Evolutionary conservation across 805 yeast genomes (phyloP).

Genomic region (Candida ponderosae): DNA sequence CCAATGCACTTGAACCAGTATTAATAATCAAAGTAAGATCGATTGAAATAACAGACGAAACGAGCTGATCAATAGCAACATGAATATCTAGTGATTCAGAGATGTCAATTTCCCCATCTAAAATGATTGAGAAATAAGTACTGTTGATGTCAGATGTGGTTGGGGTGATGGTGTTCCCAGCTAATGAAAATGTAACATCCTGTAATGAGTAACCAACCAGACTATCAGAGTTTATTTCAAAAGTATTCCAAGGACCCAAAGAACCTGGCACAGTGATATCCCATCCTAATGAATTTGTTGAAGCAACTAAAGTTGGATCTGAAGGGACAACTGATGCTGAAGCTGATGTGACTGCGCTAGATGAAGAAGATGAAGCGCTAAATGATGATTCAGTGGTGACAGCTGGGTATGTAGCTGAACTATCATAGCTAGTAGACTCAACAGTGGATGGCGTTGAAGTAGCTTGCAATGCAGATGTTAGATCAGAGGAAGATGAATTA

Average conservation of each 20-base stretch:
- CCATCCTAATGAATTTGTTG: slow-evolving; percentile 2
- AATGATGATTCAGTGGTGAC: neutral
- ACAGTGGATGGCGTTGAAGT: no score
- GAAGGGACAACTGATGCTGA: neutral
- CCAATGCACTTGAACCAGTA: neutral
- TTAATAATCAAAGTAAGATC: neutral
- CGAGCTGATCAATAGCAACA: neutral
- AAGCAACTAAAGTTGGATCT: slow-evolving; percentile 1
- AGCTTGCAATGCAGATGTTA: no score
- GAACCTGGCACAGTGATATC: slow-evolving; percentile 1
- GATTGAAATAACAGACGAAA: neutral
- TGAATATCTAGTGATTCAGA: neutral
- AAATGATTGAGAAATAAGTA: neutral
- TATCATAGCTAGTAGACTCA: neutral
- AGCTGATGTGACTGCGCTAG: neutral
- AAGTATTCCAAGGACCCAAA: neutral
- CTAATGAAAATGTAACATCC: neutral
- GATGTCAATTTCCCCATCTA: neutral
- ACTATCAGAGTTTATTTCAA: neutral
- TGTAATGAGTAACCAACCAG: neutral
- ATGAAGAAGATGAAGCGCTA: neutral
- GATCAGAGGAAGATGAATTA: no score
- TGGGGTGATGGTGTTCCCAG: neutral
- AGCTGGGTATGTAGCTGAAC: neutral
- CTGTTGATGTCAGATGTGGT: neutral